Conservation (phyloP, 2,329 filamentous ascomycete genomes). For the Fusarium sp. region DNA sequence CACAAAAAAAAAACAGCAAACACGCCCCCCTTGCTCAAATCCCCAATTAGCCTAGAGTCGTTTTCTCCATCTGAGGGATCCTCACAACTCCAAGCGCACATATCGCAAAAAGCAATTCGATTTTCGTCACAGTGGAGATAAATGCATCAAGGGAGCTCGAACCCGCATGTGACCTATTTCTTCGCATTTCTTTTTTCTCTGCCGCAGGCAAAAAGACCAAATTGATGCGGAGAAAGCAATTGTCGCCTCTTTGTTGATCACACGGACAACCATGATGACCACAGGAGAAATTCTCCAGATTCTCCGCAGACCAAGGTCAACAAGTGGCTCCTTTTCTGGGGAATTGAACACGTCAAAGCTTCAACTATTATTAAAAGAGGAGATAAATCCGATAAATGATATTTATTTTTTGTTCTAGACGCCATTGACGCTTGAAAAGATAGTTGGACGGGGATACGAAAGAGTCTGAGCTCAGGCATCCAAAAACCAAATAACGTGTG, state of each 20-base stretch:
- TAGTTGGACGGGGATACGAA: conserved; percentile 1
- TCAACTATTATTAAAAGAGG: neutral
- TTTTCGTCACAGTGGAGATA: neutral
- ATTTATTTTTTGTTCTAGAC: conserved; percentile 34
- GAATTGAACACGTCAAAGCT: conserved; percentile 27
- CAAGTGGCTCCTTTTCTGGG: conserved; percentile 27
- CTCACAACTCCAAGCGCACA: conserved; percentile 28
- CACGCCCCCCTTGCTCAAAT: conserved; percentile 3
- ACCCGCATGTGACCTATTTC: conserved; percentile 30
- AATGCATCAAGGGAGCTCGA: conserved; percentile 3
- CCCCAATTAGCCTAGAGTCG: conserved; percentile 24
- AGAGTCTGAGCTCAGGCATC: conserved; percentile 30
- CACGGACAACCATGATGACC: conserved; percentile 8
- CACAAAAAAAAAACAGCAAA: conserved; percentile 8
- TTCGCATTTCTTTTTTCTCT: conserved; percentile 8
- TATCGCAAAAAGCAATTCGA: conserved; percentile 35
- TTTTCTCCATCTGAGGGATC: conserved; percentile 31
- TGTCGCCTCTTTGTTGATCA: conserved; percentile 11
- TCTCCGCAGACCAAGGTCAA: conserved; percentile 29
- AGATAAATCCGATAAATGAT: neutral
- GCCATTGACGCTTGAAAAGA: conserved; percentile 44
- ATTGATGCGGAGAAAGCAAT: conserved; percentile 2
- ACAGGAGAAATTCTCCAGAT: conserved; percentile 29
- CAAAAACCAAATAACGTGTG: conserved; percentile 4
- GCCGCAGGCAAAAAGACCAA: conserved; percentile 4